Evolutionary conservation across 805 yeast genomes (phyloP).

Genomic region (Yarrowia deformans): DNA sequence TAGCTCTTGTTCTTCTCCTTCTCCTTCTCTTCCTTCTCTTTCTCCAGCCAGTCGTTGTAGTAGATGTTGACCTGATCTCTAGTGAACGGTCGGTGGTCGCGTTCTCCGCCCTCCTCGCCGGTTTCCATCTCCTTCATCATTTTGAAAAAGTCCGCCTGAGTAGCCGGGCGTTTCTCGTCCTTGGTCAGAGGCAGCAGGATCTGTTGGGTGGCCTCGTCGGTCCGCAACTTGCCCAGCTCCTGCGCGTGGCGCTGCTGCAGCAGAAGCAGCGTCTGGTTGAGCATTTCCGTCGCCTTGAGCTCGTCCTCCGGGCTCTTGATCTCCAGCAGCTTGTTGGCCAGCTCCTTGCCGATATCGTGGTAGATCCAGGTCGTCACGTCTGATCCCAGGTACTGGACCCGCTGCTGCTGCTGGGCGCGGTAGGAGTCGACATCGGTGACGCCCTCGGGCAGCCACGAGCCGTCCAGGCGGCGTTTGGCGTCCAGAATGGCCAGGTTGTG

Average conservation of each 20-base stretch:
- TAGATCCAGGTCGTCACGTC: slow-evolving; percentile 35
- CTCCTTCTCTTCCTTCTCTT: slow-evolving; percentile 18
- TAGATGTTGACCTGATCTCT: slow-evolving; percentile 28
- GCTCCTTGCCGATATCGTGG: slow-evolving; percentile 30
- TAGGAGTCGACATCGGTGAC: slow-evolving; percentile 19
- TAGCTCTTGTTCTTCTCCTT: background rate
- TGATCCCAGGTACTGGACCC: slow-evolving; percentile 9
- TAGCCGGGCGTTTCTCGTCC: slow-evolving; percentile 27
- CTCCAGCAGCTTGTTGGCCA: slow-evolving; percentile 33
- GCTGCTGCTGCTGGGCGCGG: background rate
- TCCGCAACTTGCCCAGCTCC: slow-evolving; percentile 21
- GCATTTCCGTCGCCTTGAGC: slow-evolving; percentile 28
- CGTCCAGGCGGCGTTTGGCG: slow-evolving; percentile 20
- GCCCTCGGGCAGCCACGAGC: slow-evolving; percentile 27
- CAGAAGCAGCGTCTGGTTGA: slow-evolving; percentile 25
- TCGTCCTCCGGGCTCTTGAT: slow-evolving; percentile 29
- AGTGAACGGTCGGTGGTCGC: slow-evolving; percentile 28
- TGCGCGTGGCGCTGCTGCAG: slow-evolving; percentile 15
- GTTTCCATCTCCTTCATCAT: slow-evolving; percentile 35
- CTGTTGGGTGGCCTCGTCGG: slow-evolving; percentile 32
- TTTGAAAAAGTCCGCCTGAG: slow-evolving; percentile 30
- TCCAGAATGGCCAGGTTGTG: slow-evolving; percentile 21
- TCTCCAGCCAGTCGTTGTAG: slow-evolving; percentile 27
- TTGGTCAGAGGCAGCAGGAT: slow-evolving; percentile 32
- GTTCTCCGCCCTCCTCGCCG: slow-evolving; percentile 7